A percentile compares a stretch with the other conserved stretches of the same genome.
Evolutionary conservation across 345 rosid species (phyloP).

Genomic region (Hypericum perforatum): DNA sequence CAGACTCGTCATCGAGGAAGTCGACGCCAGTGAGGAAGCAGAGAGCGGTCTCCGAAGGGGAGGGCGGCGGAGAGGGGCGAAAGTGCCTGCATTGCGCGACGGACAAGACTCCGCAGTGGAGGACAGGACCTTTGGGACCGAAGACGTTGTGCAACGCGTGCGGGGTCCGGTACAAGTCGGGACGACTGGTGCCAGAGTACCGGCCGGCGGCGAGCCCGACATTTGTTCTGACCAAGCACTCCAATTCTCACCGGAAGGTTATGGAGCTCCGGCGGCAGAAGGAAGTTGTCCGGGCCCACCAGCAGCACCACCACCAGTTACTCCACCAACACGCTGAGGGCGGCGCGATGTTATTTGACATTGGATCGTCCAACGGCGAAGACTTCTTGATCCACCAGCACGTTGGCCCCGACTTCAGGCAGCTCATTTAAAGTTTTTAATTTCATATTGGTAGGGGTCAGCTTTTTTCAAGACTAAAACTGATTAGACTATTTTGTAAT

Average conservation of each 20-base stretch:
- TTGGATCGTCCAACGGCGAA: constrained; percentile 45
- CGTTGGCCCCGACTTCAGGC: constrained; percentile 74
- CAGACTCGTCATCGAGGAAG: constrained; percentile 16
- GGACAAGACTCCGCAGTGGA: constrained; percentile 83
- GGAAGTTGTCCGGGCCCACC: constrained; percentile 23
- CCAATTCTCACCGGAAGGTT: constrained; percentile 78
- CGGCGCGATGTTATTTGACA: constrained; percentile 49
- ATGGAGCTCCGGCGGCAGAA: constrained; percentile 74
- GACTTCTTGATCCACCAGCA: constrained; percentile 86
- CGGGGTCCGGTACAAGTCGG: constrained; percentile 76
- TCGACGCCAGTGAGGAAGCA: constrained; percentile 25
- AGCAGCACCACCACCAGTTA: constrained; percentile 14
- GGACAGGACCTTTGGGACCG: constrained; percentile 75
- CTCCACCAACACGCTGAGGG: constrained; percentile 30
- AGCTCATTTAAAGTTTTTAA: constrained; percentile 34
- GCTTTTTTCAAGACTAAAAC: constrained; percentile 26
- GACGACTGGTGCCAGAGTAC: constrained; percentile 72
- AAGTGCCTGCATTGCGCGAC: constrained; percentile 74
- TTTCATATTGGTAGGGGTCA: too few species aligned
- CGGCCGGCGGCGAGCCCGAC: constrained; percentile 81
- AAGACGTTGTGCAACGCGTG: constrained; percentile 72
- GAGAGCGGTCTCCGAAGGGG: constrained; percentile 17
- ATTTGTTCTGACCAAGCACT: constrained; percentile 65
- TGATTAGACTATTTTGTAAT: constrained; percentile 14
- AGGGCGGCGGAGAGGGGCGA: constrained; percentile 28